Conservation (phyloP, 345 rosid genomes). For the Lepidium didymum region DNA sequence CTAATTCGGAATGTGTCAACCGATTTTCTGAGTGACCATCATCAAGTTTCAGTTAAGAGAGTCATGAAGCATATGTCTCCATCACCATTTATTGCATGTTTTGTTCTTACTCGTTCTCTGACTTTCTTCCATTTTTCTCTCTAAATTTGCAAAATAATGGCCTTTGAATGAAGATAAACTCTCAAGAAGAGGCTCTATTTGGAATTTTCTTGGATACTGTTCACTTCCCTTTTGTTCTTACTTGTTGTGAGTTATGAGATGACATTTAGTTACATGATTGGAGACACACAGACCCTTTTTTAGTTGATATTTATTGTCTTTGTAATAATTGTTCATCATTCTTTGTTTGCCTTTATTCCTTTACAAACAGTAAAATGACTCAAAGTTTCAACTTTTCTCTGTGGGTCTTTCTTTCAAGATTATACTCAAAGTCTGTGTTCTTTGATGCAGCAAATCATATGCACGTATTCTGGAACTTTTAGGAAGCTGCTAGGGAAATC, state of each 20-base stretch:
- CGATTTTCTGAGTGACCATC: neutral
- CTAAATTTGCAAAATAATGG: conserved; percentile 7
- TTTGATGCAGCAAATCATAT: conserved; percentile 54
- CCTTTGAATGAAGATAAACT: conserved; percentile 9
- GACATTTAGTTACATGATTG: conserved; percentile 14
- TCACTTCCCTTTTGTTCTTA: conserved; percentile 22
- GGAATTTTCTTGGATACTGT: conserved; percentile 12
- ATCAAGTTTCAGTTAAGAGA: neutral
- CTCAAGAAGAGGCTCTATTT: conserved; percentile 15
- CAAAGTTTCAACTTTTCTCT: conserved; percentile 1
- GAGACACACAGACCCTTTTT: conserved; percentile 2
- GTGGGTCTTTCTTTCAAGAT: conserved; percentile 9
- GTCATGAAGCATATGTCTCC: conserved; percentile 12
- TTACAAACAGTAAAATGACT: conserved; percentile 4
- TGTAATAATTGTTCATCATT: conserved; percentile 24
- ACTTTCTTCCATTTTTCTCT: conserved; percentile 26
- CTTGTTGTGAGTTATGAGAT: conserved; percentile 8
- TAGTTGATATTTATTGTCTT: conserved; percentile 15
- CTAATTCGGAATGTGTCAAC: conserved; percentile 3
- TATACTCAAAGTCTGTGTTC: neutral
- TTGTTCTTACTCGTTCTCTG: conserved; percentile 27
- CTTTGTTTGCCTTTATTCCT: conserved; percentile 10
- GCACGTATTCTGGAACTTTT: conserved; percentile 55
- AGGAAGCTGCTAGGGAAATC: conserved; percentile 60
- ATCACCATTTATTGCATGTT: conserved; percentile 28